Evolutionary conservation across 2,329 filamentous ascomycete genomes (phyloP).

Genomic region (Colletotrichum lentis): DNA sequence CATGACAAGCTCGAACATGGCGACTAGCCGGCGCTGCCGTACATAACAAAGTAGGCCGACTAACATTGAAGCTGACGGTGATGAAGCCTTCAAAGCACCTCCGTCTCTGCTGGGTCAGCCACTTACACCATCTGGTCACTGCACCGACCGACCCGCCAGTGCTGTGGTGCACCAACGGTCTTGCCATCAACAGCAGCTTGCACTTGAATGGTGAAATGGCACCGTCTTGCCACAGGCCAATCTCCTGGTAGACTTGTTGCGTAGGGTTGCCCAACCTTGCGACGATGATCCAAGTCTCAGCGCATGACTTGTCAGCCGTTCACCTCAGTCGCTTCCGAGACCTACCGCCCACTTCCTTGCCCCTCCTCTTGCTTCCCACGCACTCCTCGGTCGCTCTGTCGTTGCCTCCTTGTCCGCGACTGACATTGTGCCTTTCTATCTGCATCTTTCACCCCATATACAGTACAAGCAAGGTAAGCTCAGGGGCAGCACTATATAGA

Average conservation of each 20-base stretch:
- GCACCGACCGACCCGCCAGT: constrained; percentile 15
- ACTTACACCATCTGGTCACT: constrained; percentile 34
- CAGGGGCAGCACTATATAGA: not conserved
- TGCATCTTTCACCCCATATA: constrained; percentile 14
- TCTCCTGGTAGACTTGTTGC: constrained; percentile 1
- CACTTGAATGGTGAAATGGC: constrained; percentile 18
- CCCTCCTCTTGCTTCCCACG: constrained; percentile 8
- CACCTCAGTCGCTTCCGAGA: constrained; percentile 18
- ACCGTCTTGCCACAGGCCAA: constrained; percentile 16
- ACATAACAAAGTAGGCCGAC: constrained; percentile 1
- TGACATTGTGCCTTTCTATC: constrained; percentile 24
- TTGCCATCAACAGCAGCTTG: constrained; percentile 2
- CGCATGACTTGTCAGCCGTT: constrained; percentile 35
- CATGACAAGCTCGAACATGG: not conserved
- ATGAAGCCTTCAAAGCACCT: constrained; percentile 19
- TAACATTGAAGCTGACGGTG: constrained; percentile 2
- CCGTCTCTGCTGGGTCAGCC: constrained; percentile 20
- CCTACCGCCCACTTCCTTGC: constrained; percentile 26
- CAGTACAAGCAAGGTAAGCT: constrained; percentile 9
- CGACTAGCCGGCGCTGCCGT: constrained; percentile 11
- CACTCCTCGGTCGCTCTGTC: constrained; percentile 24
- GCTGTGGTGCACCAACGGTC: not conserved
- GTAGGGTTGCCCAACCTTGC: constrained; percentile 14
- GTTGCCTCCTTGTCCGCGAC: constrained; percentile 22
- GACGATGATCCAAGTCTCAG: constrained; percentile 29